phyloP scores from a whole-genome alignment of 2,329 filamentous ascomycete genomes.

The Botrytis deweyae region DNA sequence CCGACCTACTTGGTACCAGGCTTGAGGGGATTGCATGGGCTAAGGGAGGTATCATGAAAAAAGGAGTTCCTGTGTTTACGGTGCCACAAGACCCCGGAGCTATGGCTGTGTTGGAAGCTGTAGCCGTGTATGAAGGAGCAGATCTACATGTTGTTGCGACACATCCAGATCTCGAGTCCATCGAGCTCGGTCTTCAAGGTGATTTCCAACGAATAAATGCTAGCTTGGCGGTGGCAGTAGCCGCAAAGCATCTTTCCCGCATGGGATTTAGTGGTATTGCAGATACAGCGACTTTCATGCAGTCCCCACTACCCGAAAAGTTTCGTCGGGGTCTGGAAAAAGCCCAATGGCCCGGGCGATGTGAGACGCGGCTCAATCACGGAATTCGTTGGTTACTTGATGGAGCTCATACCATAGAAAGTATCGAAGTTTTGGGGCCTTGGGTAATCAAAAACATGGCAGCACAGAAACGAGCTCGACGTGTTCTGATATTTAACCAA shows the following conservation, averaged over 20 bases:
- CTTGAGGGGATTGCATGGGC: constrained; percentile 86
- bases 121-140: neutral
- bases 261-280: neutral
- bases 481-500: constrained; percentile 2
- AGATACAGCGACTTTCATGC: neutral
- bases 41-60: constrained; percentile 83
- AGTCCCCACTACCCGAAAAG: neutral
- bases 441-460: neutral
- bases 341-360: neutral
- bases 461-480: neutral
- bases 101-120: neutral
- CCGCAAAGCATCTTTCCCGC: neutral
- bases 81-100: neutral
- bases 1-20: constrained; percentile 73
- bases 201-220: constrained; percentile 1
- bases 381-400: neutral
- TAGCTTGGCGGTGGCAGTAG: neutral
- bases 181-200: neutral
- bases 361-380: neutral
- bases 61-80: constrained; percentile 53
- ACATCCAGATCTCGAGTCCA: neutral
- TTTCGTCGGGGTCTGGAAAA: constrained; percentile 5
- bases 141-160: neutral
- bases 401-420: neutral
- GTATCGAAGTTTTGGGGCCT: neutral